These are phyloP conservation scores for Claviceps monticola DNA, from an alignment of 2,329 filamentous ascomycete genomes.

Conservation along the genomic window DNA sequence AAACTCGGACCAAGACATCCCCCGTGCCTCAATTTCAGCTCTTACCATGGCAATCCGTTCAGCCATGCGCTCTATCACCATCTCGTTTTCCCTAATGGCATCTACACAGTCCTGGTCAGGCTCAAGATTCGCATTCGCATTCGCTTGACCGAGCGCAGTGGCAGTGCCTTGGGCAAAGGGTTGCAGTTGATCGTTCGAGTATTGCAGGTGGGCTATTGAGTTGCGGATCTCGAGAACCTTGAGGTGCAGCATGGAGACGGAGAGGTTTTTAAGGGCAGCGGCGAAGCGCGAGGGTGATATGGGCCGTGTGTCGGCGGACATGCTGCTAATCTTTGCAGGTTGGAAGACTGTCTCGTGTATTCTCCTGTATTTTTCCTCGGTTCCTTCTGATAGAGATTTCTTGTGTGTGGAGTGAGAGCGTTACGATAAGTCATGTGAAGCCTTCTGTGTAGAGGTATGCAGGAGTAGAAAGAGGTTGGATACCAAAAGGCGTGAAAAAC, in stretches of 20 bases:
- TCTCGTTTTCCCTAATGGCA: conserved; percentile 58
- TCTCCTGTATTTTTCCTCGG: background rate
- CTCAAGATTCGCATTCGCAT: conserved; percentile 3
- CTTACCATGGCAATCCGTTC: conserved; percentile 50
- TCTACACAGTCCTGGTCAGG: conserved; percentile 59
- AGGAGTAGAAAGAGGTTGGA: no score
- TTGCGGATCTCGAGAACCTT: conserved; percentile 67
- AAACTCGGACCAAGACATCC: conserved; percentile 44
- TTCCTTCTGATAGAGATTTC: background rate
- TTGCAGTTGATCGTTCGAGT: conserved; percentile 58
- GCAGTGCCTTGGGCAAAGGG: conserved; percentile 46
- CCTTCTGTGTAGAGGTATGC: no score
- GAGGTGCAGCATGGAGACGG: conserved; percentile 51
- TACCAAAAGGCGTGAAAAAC: no score
- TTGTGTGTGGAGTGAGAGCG: no score
- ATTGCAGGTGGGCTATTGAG: conserved; percentile 58
- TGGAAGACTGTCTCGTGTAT: background rate
- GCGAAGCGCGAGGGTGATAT: conserved; percentile 52
- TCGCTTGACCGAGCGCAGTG: conserved; percentile 14
- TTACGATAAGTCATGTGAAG: no score
- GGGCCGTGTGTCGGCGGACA: conserved; percentile 49
- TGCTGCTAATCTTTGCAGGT: conserved; percentile 15
- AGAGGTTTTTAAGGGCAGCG: conserved; percentile 52
- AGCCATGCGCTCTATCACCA: conserved; percentile 53
- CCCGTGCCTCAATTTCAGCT: conserved; percentile 47